Evolutionary conservation across 345 rosid species (phyloP).

Genomic region (Salix dunnii): DNA sequence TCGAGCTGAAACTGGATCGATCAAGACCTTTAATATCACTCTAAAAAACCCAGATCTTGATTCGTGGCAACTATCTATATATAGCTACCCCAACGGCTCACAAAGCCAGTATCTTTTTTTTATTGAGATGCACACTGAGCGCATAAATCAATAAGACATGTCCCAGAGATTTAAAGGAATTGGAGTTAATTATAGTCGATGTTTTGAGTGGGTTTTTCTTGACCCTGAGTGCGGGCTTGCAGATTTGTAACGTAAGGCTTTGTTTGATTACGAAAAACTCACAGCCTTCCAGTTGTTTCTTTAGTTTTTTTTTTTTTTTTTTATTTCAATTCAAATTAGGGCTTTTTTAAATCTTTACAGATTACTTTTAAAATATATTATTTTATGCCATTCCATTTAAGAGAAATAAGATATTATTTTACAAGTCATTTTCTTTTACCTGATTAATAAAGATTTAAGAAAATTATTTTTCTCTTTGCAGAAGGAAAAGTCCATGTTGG

Average conservation of each 20-base stretch:
- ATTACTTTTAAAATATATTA: no score
- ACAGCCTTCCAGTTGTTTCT: neutral
- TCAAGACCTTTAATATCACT: neutral
- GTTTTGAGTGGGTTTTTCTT: neutral
- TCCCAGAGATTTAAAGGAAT: no score
- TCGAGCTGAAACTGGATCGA: neutral
- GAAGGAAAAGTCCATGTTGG: no score
- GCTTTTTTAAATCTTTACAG: no score
- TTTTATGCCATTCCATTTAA: no score
- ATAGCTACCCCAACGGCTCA: neutral
- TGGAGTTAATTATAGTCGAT: no score
- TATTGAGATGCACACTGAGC: neutral
- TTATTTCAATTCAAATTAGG: neutral
- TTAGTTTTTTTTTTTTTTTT: neutral
- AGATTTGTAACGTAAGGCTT: neutral
- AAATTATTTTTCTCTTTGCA: no score
- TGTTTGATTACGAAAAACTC: neutral
- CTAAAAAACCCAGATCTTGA: neutral
- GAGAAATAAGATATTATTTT: no score
- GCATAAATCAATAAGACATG: neutral
- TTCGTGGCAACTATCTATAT: neutral
- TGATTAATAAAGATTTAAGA: no score
- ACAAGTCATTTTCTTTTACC: no score
- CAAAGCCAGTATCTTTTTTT: neutral
- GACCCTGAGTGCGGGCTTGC: neutral